phyloP scores from a whole-genome alignment of 495 filamentous ascomycete genomes.

The Staphylotrichum longicolle region DNA sequence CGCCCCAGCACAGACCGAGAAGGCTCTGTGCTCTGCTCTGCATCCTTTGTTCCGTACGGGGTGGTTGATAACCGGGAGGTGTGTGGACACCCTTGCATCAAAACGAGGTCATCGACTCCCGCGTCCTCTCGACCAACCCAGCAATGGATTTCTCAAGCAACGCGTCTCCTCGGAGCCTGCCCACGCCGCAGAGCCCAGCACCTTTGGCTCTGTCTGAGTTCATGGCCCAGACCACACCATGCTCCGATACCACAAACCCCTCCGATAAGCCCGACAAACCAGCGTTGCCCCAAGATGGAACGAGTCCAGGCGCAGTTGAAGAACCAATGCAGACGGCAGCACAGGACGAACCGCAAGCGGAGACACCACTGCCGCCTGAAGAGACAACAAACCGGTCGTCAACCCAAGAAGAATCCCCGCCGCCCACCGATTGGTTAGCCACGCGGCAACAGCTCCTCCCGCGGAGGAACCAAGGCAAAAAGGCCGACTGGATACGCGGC shows the following conservation, averaged over 20 bases:
- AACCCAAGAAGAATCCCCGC: constrained; percentile 2
- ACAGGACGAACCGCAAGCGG: constrained; percentile 5
- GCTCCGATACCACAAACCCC: constrained; percentile 21
- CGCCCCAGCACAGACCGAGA: background rate
- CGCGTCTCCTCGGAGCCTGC: constrained; percentile 15
- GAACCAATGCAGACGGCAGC: too few species aligned
- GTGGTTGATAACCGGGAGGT: background rate
- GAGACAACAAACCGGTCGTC: background rate
- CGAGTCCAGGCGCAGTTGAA: too few species aligned
- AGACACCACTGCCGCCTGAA: background rate
- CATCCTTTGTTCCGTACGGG: background rate
- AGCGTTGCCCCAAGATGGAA: background rate
- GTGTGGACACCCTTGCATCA: too few species aligned
- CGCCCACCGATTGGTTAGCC: constrained; percentile 27
- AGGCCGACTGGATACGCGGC: constrained; percentile 37
- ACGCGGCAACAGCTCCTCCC: constrained; percentile 32
- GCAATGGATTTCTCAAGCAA: constrained; percentile 29
- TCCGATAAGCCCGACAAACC: constrained; percentile 17
- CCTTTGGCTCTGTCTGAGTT: constrained; percentile 32
- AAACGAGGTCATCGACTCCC: too few species aligned
- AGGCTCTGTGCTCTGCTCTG: background rate
- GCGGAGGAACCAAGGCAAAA: constrained; percentile 30
- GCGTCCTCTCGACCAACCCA: background rate
- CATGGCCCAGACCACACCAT: constrained; percentile 24
- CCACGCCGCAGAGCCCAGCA: constrained; percentile 22